Evolutionary conservation across 106 monocot genomes (phyloP).

Genomic region (Platanthera zijinensis): DNA sequence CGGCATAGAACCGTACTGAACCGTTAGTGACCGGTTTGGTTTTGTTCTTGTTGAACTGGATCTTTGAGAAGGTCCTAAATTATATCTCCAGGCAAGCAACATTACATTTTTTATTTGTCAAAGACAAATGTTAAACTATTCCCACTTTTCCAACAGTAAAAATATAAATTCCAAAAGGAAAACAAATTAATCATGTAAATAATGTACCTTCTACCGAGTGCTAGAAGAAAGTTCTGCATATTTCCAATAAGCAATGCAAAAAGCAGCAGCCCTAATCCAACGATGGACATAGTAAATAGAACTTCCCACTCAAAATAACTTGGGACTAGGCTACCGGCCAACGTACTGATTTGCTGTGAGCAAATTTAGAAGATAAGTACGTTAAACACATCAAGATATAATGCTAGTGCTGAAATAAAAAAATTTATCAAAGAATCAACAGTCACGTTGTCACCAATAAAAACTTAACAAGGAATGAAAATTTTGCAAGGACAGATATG

Average conservation of each 20-base stretch:
- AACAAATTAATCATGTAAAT: background rate
- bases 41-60: too few species aligned
- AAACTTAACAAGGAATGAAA: too few species aligned
- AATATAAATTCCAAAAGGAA: background rate
- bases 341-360: slow-evolving; percentile 48
- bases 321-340: slow-evolving; percentile 37
- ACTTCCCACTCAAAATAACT: slow-evolving; percentile 48
- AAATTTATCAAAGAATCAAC: background rate
- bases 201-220: slow-evolving; percentile 46
- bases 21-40: too few species aligned
- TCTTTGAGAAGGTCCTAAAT: too few species aligned
- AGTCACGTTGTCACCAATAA: background rate
- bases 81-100: too few species aligned
- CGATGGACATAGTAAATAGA: slow-evolving; percentile 42
- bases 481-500: background rate
- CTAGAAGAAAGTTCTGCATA: slow-evolving; percentile 51
- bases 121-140: too few species aligned
- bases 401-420: background rate
- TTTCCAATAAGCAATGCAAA: slow-evolving; percentile 52
- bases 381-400: background rate
- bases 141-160: background rate
- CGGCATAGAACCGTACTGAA: too few species aligned
- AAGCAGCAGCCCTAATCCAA: slow-evolving; percentile 37
- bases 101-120: background rate
- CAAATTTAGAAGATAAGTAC: background rate